These are phyloP conservation scores for Metschnikowia colocasiae DNA, from an alignment of 805 yeast species.

Conservation along the genomic window DNA sequence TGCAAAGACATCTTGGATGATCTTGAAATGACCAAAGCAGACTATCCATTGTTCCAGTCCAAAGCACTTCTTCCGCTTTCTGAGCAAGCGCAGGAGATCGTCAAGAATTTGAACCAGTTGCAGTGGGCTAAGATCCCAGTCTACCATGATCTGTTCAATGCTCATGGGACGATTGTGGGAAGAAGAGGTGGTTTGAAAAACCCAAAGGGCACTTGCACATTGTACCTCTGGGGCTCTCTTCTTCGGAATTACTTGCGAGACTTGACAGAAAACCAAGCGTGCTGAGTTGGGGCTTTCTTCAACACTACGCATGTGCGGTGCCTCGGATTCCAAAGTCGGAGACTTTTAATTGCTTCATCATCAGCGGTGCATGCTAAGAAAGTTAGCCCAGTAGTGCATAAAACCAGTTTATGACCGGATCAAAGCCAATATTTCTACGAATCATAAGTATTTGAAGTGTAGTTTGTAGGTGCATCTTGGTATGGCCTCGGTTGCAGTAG, in stretches of 20 bases:
- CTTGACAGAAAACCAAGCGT: background rate
- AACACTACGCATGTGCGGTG: background rate
- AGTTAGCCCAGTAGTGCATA: too few species aligned
- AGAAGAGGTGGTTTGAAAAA: conserved; percentile 57
- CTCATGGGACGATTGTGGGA: conserved; percentile 86
- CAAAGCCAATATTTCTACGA: too few species aligned
- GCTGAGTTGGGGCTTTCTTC: background rate
- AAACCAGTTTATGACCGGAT: too few species aligned
- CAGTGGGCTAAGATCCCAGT: conserved; percentile 79
- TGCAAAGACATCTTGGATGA: background rate
- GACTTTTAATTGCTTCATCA: background rate
- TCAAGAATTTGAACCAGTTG: conserved; percentile 55
- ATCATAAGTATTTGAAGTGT: background rate
- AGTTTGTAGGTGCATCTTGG: background rate
- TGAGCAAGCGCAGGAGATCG: conserved; percentile 37
- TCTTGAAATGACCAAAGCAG: conserved; percentile 2
- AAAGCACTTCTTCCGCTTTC: conserved; percentile 38
- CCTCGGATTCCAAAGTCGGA: background rate
- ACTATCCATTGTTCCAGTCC: conserved; percentile 29
- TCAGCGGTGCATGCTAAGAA: background rate
- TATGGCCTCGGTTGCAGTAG: background rate
- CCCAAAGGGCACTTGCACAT: conserved; percentile 49
- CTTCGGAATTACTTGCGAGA: conserved; percentile 28
- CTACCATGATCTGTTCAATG: conserved; percentile 65
- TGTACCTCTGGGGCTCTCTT: conserved; percentile 48